Conservation (phyloP, 805 yeast genomes). For the Saccharomyces eubayanus region DNA sequence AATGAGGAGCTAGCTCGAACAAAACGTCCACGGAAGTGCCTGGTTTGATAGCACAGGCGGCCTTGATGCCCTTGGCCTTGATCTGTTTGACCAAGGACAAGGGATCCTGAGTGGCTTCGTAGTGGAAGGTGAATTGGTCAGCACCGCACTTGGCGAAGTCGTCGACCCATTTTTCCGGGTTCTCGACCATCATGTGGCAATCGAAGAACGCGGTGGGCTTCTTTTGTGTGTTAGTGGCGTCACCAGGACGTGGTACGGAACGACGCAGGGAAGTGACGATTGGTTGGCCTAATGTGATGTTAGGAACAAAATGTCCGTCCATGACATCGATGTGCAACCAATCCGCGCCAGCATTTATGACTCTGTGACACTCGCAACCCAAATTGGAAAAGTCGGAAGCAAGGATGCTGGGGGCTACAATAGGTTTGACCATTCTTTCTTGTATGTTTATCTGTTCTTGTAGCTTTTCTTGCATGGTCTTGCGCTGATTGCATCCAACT, state of each 20-base stretch:
- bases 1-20: constrained; percentile 59
- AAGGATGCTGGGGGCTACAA: constrained; percentile 89
- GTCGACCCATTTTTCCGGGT: constrained; percentile 89
- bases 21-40: constrained; percentile 81
- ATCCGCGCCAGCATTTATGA: constrained; percentile 76
- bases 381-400: constrained; percentile 87
- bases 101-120: constrained; percentile 83
- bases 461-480: neutral
- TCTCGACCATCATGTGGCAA: constrained; percentile 96
- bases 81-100: constrained; percentile 64
- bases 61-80: constrained; percentile 75
- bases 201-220: constrained; percentile 59
- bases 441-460: neutral
- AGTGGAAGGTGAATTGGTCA: constrained; percentile 92
- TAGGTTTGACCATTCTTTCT: constrained; percentile 57
- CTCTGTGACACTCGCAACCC: constrained; percentile 78
- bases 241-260: constrained; percentile 57
- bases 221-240: constrained; percentile 26
- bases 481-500: neutral
- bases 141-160: constrained; percentile 92
- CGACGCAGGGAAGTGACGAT: constrained; percentile 70
- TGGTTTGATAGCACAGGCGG: constrained; percentile 92
- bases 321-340: constrained; percentile 98
- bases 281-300: constrained; percentile 90
- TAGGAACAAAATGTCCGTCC: constrained; percentile 99